phyloP scores from a whole-genome alignment of 768 basidiomycete genomes.

The Suillus cothurnatus region DNA sequence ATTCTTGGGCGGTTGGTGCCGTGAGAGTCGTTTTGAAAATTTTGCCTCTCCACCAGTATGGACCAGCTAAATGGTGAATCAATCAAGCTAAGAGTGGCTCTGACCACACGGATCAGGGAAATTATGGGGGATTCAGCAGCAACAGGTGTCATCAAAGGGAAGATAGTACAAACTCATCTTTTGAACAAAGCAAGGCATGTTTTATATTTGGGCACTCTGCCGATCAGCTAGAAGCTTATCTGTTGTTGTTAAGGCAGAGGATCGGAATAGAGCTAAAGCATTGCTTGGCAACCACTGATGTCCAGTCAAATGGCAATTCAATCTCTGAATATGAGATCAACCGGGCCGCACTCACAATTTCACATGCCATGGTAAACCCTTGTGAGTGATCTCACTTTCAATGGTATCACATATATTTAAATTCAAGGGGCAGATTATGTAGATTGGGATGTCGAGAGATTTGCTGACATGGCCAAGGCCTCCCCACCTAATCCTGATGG shows the following conservation, averaged over 20 bases:
- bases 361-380: background rate
- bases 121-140: background rate
- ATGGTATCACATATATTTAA: background rate
- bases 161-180: background rate
- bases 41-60: background rate
- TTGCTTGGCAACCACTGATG: background rate
- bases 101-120: background rate
- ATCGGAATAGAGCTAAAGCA: background rate
- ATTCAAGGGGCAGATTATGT: background rate
- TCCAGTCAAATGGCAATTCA: background rate
- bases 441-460: background rate
- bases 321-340: background rate
- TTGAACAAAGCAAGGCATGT: background rate
- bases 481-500: background rate
- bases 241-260: background rate
- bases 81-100: background rate
- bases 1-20: too few species aligned
- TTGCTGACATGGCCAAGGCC: background rate
- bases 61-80: background rate
- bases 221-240: background rate
- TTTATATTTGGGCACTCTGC: background rate
- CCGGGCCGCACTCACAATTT: background rate
- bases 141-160: background rate
- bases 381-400: background rate
- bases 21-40: background rate